Evolutionary conservation across 768 basidiomycete species (phyloP).

Genomic region (Boletus coccyginus): DNA sequence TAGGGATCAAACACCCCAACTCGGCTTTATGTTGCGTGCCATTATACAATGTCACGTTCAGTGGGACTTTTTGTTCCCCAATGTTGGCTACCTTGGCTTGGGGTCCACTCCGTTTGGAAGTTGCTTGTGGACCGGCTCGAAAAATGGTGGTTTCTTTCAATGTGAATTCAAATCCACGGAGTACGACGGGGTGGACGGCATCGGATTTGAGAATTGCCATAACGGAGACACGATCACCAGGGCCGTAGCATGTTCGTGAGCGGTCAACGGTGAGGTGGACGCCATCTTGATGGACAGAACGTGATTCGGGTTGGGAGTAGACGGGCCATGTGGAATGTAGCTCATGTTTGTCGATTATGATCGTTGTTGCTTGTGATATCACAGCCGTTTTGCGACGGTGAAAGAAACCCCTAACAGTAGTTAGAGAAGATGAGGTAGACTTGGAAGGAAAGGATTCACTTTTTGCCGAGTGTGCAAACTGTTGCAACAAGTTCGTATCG

Average conservation of each 20-base stretch:
- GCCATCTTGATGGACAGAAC: constrained; percentile 63
- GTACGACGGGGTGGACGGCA: constrained; percentile 59
- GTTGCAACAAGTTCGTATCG: constrained; percentile 89
- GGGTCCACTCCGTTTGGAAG: constrained; percentile 54
- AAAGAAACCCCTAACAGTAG: constrained; percentile 56
- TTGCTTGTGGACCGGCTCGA: constrained; percentile 54
- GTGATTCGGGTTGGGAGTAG: constrained; percentile 74
- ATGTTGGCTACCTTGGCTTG: constrained; percentile 53
- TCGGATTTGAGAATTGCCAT: constrained; percentile 73
- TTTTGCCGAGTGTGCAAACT: constrained; percentile 83
- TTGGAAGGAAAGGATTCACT: constrained; percentile 40
- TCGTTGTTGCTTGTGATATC: constrained; percentile 60
- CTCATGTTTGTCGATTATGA: constrained; percentile 92
- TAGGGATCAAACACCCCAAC: constrained; percentile 64
- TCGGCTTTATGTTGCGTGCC: constrained; percentile 73
- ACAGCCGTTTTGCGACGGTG: constrained; percentile 75
- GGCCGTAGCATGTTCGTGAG: constrained; percentile 76
- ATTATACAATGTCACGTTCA: constrained; percentile 72
- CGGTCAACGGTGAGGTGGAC: constrained; percentile 77
- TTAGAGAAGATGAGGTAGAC: not conserved
- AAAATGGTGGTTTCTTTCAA: constrained; percentile 78
- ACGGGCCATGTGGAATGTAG: constrained; percentile 93
- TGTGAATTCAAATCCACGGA: constrained; percentile 82
- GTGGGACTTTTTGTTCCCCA: constrained; percentile 67
- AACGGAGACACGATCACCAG: constrained; percentile 76